Evolutionary conservation across 805 yeast species (phyloP), one percentile per base, ranked within the genome.

Genomic region (Saccharomycopsis sp.): DNA sequence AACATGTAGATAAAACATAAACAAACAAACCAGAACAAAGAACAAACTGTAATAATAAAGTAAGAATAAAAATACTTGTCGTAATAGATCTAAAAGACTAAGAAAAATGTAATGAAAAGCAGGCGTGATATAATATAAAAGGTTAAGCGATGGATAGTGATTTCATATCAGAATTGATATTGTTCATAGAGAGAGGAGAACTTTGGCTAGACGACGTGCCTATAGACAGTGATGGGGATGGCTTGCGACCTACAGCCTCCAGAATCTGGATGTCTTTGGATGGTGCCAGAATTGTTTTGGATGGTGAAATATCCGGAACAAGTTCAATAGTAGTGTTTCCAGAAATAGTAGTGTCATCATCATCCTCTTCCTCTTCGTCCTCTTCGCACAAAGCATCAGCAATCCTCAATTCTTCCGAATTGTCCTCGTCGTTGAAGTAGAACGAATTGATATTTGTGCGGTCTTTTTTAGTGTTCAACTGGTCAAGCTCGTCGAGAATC

Each of bases 391-490:
- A 7, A 12, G 19, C 22, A 17, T n/a, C 19, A 5, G 49, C 3
- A 12, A 19, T 44, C 22, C 22, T 44, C 12, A 44, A 17, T 29
- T 44, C 50, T 44, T 44, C 50, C 8, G 50, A 7, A 49, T 19
- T 8, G n/a, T 19, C 24, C 15, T 49, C 52, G 24, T 49, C 23
- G 14, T 44, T 15, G 20, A 53, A 53, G 24, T 53, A 53, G 49
- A 53, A 53, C 2, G 56, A 53, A 7, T 38, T 35, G 47, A 53
- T 35, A 17, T 52, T 52, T 15, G 44, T 38, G 14, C 54, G 35
- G 8, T 52, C 54, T n/a, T 44, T 44, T n/a, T 44, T 44, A n/a
- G 22, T 17, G 25, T 34, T n/a, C 19, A 34, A 17, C 35, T 17
- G 12, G 9, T 52, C 35, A 22, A 52, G 41, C 20, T 22, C 22